These are phyloP conservation scores for Rhytidhysteron rufulum DNA, from an alignment of 2,329 filamentous ascomycete species.

Conservation along the genomic window DNA sequence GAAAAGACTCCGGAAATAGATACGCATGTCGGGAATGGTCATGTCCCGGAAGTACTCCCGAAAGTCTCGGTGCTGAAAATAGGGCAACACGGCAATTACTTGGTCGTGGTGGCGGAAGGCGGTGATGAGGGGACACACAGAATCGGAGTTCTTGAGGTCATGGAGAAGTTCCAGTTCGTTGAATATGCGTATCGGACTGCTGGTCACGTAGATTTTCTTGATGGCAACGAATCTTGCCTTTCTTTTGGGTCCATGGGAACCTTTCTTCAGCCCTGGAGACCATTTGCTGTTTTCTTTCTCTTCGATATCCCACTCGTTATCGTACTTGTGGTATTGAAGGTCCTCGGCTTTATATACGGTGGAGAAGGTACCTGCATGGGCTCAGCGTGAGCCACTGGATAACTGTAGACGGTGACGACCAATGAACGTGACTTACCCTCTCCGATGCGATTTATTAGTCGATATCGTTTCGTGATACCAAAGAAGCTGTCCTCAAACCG, in stretches of 20 bases:
- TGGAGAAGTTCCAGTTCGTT: slow-evolving; percentile 94
- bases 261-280: slow-evolving; percentile 63
- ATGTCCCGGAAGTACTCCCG: slow-evolving; percentile 91
- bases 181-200: slow-evolving; percentile 85
- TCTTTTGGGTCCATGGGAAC: slow-evolving; percentile 36
- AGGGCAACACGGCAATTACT: slow-evolving; percentile 89
- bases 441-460: slow-evolving; percentile 92
- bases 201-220: slow-evolving; percentile 99
- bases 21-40: slow-evolving; percentile 76
- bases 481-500: slow-evolving; percentile 78
- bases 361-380: slow-evolving; percentile 78
- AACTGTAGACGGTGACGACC: slow-evolving; percentile 22
- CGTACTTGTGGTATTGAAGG: slow-evolving; percentile 74
- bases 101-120: slow-evolving; percentile 95
- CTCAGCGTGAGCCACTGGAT: slow-evolving; percentile 15
- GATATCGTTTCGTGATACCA: slow-evolving; percentile 78
- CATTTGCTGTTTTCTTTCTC: slow-evolving; percentile 63
- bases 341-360: slow-evolving; percentile 99
- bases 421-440: slow-evolving; percentile 61
- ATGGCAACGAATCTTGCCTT: slow-evolving; percentile 83
- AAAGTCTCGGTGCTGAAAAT: slow-evolving; percentile 94
- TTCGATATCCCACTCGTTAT: slow-evolving; percentile 81
- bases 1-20: slow-evolving; percentile 88
- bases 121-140: slow-evolving; percentile 92
- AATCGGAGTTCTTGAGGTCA: slow-evolving; percentile 75